Conservation (phyloP, 2,329 filamentous ascomycete genomes). For the Verticillium albo-atrum region DNA sequence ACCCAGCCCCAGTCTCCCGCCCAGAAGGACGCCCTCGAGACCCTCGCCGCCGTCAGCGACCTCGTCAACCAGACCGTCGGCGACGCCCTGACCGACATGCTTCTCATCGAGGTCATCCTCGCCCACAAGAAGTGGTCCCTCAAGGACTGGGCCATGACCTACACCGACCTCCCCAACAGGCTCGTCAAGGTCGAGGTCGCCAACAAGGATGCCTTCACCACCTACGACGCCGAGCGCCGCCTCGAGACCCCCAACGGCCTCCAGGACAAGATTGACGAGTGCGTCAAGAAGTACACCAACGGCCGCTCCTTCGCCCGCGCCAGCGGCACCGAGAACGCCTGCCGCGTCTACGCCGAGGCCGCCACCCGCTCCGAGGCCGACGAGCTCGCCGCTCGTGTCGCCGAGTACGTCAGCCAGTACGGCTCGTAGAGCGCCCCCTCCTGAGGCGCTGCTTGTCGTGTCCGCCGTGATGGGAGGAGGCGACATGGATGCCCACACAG, state of each 20-base stretch:
- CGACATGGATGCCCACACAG: not conserved
- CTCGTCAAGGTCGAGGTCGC: slow-evolving; percentile 89
- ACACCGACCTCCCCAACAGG: slow-evolving; percentile 89
- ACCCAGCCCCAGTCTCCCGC: slow-evolving; percentile 85
- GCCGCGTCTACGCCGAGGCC: slow-evolving; percentile 93
- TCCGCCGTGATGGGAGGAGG: not conserved
- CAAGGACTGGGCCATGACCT: slow-evolving; percentile 88
- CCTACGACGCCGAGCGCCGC: slow-evolving; percentile 86
- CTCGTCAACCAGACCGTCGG: slow-evolving; percentile 98
- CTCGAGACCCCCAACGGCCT: slow-evolving; percentile 74
- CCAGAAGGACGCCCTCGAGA: slow-evolving; percentile 84
- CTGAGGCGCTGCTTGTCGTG: not conserved
- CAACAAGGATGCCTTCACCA: slow-evolving; percentile 84
- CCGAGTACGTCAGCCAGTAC: slow-evolving; percentile 65
- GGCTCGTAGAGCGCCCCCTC: slow-evolving; percentile 18
- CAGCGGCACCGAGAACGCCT: slow-evolving; percentile 92
- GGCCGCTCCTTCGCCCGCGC: slow-evolving; percentile 88
- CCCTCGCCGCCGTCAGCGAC: slow-evolving; percentile 75
- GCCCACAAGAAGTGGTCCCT: slow-evolving; percentile 91
- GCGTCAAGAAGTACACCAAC: slow-evolving; percentile 86
- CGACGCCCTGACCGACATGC: slow-evolving; percentile 91
- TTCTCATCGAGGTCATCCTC: slow-evolving; percentile 92
- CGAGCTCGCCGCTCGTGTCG: slow-evolving; percentile 81
- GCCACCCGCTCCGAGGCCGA: slow-evolving; percentile 85
- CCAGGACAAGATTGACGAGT: slow-evolving; percentile 80